Conservation (phyloP, 768 basidiomycete genomes). For the Austroboletus eburneus region DNA sequence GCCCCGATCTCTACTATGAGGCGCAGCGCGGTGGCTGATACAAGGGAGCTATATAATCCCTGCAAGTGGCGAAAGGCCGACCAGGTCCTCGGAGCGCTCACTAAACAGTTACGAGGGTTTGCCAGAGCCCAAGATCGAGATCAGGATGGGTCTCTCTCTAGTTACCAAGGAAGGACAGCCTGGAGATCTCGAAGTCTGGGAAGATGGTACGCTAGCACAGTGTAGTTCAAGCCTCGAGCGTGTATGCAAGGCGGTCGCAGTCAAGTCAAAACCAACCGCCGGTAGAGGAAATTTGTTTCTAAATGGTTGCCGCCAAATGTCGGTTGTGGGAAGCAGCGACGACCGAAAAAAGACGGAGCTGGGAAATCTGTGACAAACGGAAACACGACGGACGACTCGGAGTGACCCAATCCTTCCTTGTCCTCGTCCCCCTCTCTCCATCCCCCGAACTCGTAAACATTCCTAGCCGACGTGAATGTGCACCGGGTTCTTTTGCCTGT, state of each 20-base stretch:
- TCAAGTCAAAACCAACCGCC: too few species aligned
- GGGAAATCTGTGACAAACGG: not conserved
- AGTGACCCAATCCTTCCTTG: not conserved
- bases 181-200: constrained; percentile 6
- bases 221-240: not conserved
- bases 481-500: constrained; percentile 7
- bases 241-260: too few species aligned
- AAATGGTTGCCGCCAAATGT: not conserved
- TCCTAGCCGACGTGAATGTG: not conserved
- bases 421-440: not conserved
- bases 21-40: constrained; percentile 5
- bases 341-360: constrained; percentile 1
- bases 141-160: not conserved
- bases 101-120: not conserved
- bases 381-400: not conserved
- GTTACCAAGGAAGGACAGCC: constrained; percentile 2
- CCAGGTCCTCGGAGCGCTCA: constrained; percentile 6
- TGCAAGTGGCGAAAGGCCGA: not conserved
- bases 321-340: not conserved
- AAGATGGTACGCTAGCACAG: not conserved
- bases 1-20: not conserved
- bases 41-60: constrained; percentile 1
- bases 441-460: too few species aligned
- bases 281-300: not conserved
- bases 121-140: not conserved